Evolutionary conservation across 2,329 filamentous ascomycete genomes (phyloP).

Genomic region (Teratosphaeriaceae sp.): DNA sequence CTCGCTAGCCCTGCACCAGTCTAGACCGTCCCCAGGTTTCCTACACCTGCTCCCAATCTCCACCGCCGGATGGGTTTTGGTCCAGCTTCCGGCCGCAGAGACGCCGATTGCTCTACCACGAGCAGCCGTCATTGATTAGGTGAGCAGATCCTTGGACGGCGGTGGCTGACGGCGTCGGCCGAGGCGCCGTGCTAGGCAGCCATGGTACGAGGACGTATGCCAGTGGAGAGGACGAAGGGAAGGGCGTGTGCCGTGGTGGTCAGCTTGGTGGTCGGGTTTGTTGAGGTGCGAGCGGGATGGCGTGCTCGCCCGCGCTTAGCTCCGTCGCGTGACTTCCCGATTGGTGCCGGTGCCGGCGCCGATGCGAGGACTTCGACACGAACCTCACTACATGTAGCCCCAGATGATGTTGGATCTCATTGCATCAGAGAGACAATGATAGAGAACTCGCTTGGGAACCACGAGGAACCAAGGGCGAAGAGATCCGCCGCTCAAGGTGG

Average conservation of each 20-base stretch:
- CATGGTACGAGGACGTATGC: no score
- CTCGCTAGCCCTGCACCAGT: neutral
- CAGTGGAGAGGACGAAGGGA: neutral
- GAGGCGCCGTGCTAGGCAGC: neutral
- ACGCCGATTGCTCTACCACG: neutral
- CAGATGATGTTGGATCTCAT: no score
- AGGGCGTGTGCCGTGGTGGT: neutral
- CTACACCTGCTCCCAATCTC: no score
- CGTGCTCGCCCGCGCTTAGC: no score
- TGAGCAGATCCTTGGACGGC: neutral
- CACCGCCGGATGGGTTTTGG: neutral
- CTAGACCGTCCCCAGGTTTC: neutral
- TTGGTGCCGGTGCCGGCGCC: slow-evolving; percentile 3
- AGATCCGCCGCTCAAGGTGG: no score
- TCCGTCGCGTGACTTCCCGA: neutral
- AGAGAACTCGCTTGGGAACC: no score
- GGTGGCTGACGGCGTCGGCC: neutral
- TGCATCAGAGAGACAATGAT: no score
- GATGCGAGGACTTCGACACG: no score
- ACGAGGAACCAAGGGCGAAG: no score
- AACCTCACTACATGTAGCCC: no score
- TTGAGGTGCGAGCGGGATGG: neutral
- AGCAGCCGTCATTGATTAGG: slow-evolving; percentile 3
- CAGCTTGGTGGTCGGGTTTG: neutral
- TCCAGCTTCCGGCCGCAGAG: neutral